phyloP scores from a whole-genome alignment of 345 rosid species.

The Eucalyptus leucophloia region DNA sequence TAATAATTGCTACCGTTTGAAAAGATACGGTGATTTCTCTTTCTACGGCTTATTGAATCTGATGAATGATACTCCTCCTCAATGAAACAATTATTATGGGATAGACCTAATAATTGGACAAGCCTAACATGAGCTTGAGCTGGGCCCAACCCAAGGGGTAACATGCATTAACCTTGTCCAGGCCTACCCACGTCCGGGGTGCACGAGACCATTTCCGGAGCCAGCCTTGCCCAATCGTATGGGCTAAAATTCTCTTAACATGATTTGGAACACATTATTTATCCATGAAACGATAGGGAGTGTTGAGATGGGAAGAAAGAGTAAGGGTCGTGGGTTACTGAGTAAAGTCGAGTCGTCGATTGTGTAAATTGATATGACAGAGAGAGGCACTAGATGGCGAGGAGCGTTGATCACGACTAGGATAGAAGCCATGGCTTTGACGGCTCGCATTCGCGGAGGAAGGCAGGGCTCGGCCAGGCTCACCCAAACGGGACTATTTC shows the following conservation, averaged over 20 bases:
- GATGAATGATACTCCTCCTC: not conserved
- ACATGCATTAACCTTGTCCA: not conserved
- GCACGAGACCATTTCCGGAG: not conserved
- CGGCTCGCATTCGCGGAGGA: not conserved
- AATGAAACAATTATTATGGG: not conserved
- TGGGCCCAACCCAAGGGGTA: not conserved
- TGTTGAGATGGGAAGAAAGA: not conserved
- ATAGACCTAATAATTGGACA: not conserved
- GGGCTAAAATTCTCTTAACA: not conserved
- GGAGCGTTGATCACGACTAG: rapidly evolving
- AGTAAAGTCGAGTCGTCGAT: not conserved
- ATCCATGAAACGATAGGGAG: not conserved
- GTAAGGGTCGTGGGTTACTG: not conserved
- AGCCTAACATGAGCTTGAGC: not conserved
- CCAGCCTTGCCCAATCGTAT: not conserved
- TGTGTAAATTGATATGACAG: not conserved
- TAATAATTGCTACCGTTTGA: not conserved
- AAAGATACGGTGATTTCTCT: not conserved
- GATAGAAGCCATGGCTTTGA: not conserved
- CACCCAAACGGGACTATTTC: not conserved
- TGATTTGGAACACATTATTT: not conserved
- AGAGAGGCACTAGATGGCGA: not conserved
- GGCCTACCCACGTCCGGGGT: not conserved
- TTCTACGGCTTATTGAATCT: not conserved
- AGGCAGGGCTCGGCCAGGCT: not conserved